These are phyloP conservation scores for Spathaspora hagerdaliae DNA, from an alignment of 805 yeast genomes.

Conservation along the genomic window DNA sequence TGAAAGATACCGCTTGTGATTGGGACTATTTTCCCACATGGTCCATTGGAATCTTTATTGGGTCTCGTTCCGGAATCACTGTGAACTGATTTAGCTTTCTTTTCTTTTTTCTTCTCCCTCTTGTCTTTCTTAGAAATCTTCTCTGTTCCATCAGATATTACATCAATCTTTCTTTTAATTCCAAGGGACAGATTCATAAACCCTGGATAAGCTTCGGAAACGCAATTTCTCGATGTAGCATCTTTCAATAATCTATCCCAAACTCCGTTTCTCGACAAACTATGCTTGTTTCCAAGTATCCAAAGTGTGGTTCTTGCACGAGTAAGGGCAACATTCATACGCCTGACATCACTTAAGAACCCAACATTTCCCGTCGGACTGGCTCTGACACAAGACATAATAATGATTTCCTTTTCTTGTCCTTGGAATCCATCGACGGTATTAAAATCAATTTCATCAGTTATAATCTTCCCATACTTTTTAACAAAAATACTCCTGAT, in stretches of 20 bases:
- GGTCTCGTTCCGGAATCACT: neutral
- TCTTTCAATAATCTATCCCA: slow-evolving; percentile 72
- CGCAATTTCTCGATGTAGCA: slow-evolving; percentile 49
- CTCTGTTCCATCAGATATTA: neutral
- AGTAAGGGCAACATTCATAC: slow-evolving; percentile 96
- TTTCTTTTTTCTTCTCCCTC: neutral
- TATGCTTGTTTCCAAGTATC: slow-evolving; percentile 79
- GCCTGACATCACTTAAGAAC: slow-evolving; percentile 82
- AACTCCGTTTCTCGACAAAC: slow-evolving; percentile 59
- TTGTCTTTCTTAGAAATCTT: neutral
- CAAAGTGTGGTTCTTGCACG: slow-evolving; percentile 90
- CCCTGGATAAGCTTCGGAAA: slow-evolving; percentile 32
- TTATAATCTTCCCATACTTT: slow-evolving; percentile 59
- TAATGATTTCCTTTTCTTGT: slow-evolving; percentile 91
- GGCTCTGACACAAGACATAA: slow-evolving; percentile 95
- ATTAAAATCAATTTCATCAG: slow-evolving; percentile 75
- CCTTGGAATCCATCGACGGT: slow-evolving; percentile 92
- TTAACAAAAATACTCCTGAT: slow-evolving; percentile 55
- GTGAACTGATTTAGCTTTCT: neutral
- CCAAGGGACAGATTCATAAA: slow-evolving; percentile 18
- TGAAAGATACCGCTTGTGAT: neutral
- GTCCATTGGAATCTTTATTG: neutral
- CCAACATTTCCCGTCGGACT: slow-evolving; percentile 68
- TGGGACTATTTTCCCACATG: neutral
- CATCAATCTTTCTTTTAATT: slow-evolving; percentile 1